Base-by-base conservation (phyloP, 352 stramenopile species). In the Phytophthora pluvialis region DNA sequence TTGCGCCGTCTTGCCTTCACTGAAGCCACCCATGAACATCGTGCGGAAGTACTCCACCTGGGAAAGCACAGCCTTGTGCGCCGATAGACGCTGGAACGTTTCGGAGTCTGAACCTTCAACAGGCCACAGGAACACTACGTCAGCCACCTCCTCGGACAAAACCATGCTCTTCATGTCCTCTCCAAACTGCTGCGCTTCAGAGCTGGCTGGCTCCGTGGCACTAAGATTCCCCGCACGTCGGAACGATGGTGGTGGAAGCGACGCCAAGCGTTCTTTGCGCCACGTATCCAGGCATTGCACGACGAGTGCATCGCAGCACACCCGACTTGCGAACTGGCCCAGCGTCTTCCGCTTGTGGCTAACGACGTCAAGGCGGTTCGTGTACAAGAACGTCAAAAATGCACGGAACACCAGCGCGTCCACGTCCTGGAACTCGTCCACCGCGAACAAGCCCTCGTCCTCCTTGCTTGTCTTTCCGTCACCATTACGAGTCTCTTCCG, bases 1-100 rank as follows among this genome's bases (percentile, higher is more conserved):
- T 68, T 54, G 55, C 5, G 54, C 50, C 4, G 51, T 51, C 9
- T 69, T 65, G n/a, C 79, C 82, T 78, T 94, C 83, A 36, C 81
- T 86, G 42, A 94, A 94, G 13, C 86, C 80, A n/a, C 83, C 86
- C 4, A 82, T 81, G 50, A 94, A 91, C 83, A 94, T 91, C 7
- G 79, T 87, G 35, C 78, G 82, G 63, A 93, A 94, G 67, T 94
- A 94, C 15, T 87, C 70, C n/a, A 92, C 82, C 48, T 92, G 80
- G 0, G 79, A 81, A 11, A 94, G 73, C 29, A 94, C 70, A 16
- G 79, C 82, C 61, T 90, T 90, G 58, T 94, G 86, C 10, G 80
- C 86, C 4, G 77, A 80, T 18, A 94, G 44, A 9, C 73, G 71
- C 53, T 71, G 58, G 35, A 74, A 84, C 32, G 33, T 57, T 21